Base-by-base conservation (phyloP, 345 rosid genomes). In the Syzygium grande region DNA sequence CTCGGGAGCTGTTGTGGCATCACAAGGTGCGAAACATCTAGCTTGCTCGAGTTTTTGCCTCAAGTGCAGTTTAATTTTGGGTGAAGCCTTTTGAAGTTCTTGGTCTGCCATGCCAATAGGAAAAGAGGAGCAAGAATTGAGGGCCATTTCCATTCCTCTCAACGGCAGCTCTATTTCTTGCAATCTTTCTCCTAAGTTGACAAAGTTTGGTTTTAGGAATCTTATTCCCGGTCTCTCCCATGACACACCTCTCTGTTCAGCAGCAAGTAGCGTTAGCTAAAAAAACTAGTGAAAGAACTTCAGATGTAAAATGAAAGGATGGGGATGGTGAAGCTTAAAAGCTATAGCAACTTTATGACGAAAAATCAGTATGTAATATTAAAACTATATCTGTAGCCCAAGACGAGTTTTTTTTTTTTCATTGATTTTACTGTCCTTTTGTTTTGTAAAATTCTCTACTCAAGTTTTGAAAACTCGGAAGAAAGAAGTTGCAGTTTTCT, bases 201-300 rank as follows among this genome's bases (percentile, higher is more conserved):
- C 27, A 63, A 84, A 85, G 17, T 89, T 89, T 19, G 49, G 90
- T 86, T 87, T 90, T 43, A 84, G 87, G 86, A 92, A 89, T 87
- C 90, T 88, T 84, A 91, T 89, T 89, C 92, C 92, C 34, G 95
- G 95, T 90, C 93, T 87, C 93, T 95, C 98, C 94, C 95, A 94
- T 43, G 55, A 51, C 90, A 92, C 86, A 41, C 91, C 91, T 3
- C 92, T 92, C 98, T 95, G 93, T 90, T 56, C 88, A 87, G 29
- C 86, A 87, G 27, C 52, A 73, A 73, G 27, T 19, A 19, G 83
- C 83, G 38, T 73, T 38, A 73, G 83, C 83, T 19, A 38, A 10
- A 73, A 22, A 34, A 73, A 73, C 83, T 38, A 43, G 83, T 11
- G 14, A 73, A 73, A 73, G 27, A 73, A 73, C 23, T 73, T 73